Evolutionary conservation across 202 grass and related monocot species (phyloP), one percentile per base, ranked within the genome.

Genomic region (Tripidium arundinaceum): DNA sequence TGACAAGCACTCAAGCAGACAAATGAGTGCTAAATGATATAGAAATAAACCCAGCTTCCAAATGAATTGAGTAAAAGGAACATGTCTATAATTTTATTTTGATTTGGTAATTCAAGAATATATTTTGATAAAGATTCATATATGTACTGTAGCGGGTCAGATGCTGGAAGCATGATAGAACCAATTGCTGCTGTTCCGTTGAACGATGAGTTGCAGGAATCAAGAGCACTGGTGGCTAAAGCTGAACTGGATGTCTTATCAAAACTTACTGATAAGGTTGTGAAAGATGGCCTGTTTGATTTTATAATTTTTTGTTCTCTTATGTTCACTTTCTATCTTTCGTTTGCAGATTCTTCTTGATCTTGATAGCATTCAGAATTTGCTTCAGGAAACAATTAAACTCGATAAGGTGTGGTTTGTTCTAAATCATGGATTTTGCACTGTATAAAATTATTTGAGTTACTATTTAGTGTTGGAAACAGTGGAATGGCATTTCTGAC

Each of bases 221-320:
- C 86, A 68, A 91, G 86, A 86, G 80, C 64, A 26, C 47, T 86
- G 63, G 88, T 89, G 62, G 73, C 70, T 73, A 94, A 83, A 86
- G 91, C 88, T 79, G 88, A 94, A 80, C 62, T 89, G 74, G 83
- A 86, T 79, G 86, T 86, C 54, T 70, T 94, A 75, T 94, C 88
- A 46, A 89, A 85, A 85, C 55, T 94, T 73, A 89, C 88, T 83
- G 91, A 89, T 75, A 94, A 94, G 91, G 91, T 94, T 79, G 39
- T 55, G 60, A 62, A 63, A 28, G 40, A 68, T 73, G 74, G 18
- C 37, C 11, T 41, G 25, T 82, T 85, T 66, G 63, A 40, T 86
- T 84, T 81, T 74, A 16, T 65, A 46, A 65, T 72, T 63, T 39
- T 1, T 8, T 45, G 7, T 72, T 72, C 24, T 70, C 21, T 78